A percentile compares a stretch with the other conserved stretches of the same genome.
Evolutionary conservation across 192 early-diverging fungal species (phyloP).

Genomic region (Coemansia sp.): DNA sequence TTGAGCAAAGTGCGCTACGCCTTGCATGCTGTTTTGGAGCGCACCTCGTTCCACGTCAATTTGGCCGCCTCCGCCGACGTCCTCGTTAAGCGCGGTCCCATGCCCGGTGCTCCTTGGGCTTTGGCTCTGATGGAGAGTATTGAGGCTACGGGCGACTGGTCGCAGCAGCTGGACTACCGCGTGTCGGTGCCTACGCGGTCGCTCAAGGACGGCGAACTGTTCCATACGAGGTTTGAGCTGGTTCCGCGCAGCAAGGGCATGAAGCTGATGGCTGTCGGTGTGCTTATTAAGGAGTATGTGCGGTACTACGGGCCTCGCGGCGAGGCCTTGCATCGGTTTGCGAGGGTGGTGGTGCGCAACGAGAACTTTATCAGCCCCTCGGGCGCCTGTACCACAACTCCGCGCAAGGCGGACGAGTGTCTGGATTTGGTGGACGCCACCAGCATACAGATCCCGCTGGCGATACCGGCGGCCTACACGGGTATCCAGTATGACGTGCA

Average conservation of each 20-base stretch:
- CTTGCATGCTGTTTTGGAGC: conserved; percentile 56
- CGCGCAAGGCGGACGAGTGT: conserved; percentile 19
- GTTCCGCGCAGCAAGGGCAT: conserved; percentile 48
- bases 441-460: conserved; percentile 32
- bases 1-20: conserved; percentile 53
- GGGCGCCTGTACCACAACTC: conserved; percentile 15
- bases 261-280: conserved; percentile 43
- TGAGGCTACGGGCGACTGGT: conserved; percentile 52
- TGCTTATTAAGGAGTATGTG: conserved; percentile 58
- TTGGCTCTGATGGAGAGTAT: conserved; percentile 52
- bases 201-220: conserved; percentile 55
- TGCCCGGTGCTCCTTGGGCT: conserved; percentile 51
- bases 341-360: conserved; percentile 39
- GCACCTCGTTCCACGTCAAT: conserved; percentile 56
- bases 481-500: conserved; percentile 43
- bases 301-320: conserved; percentile 37
- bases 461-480: conserved; percentile 29
- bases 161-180: conserved; percentile 56
- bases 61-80: conserved; percentile 23
- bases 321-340: conserved; percentile 20
- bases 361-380: conserved; percentile 36
- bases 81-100: conserved; percentile 50
- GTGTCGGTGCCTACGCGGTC: conserved; percentile 57
- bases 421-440: conserved; percentile 38
- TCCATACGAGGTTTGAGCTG: conserved; percentile 50